Base-by-base conservation (phyloP, 148 eudicot genomes). In the Silene conica region DNA sequence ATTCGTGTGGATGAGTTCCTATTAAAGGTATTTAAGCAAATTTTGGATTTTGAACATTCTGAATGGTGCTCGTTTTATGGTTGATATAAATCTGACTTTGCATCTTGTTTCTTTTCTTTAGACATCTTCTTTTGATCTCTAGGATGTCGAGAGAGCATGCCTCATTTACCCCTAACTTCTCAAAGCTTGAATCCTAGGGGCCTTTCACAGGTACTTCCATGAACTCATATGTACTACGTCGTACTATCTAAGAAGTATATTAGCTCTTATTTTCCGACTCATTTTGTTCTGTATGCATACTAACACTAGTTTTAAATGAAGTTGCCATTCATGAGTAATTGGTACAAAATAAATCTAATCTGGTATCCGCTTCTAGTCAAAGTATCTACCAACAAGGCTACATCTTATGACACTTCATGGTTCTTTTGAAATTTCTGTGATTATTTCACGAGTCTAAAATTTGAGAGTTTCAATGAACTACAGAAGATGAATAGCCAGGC, bases 101-200 rank as follows among this genome's bases (percentile, higher is more conserved):
- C 11, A 45, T 23, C 25, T 63, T 67, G 45, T 63, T 46, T 78
- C 73, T 67, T 78, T 64, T 81, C 68, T 73, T 41, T 79, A 87
- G 87, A 81, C 80, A 45, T 82, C 89, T 79, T 72, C 80, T 74
- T 81, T 81, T 74, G 92, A 87, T 58, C 74, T 85, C 52, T 62
- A 78, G 57, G 82, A 71, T 72, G 71, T 74, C 73, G 80, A 64
- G 26, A 85, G 69, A 83, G 94, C 76, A 66, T 95, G 66, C 92
- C 97, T 62, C 86, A 89, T 73, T 73, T 95, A 74, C 91, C 97
- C 66, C 86, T 95, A 22, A 79, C 87, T 69, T 86, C 84, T 74
- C 91, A 92, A 69, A 92, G 99, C 88, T 86, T 95, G 75, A 96
- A 95, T 78, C 73, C 97, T 31, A 85, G 89, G 80, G 99, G 97